Evolutionary conservation across 768 basidiomycete species (phyloP).

Genomic region (Galerina marginata): DNA sequence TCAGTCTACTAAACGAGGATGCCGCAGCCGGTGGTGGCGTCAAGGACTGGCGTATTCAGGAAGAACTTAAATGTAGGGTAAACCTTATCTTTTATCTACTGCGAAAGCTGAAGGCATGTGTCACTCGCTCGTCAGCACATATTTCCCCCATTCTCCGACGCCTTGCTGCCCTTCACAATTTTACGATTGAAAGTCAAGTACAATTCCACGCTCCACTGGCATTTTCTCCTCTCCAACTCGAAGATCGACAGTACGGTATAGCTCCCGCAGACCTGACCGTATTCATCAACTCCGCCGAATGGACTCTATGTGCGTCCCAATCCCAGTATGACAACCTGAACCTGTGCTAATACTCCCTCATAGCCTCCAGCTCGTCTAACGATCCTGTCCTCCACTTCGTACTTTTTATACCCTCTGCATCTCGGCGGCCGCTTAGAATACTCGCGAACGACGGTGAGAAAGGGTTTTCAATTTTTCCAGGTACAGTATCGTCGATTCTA

Average conservation of each 20-base stretch:
- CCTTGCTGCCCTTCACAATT: conserved; percentile 79
- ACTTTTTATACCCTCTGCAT: conserved; percentile 79
- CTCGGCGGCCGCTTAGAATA: conserved; percentile 74
- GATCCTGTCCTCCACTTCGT: conserved; percentile 95
- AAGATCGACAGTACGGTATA: conserved; percentile 55
- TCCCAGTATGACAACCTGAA: neutral
- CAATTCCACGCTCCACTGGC: conserved; percentile 91
- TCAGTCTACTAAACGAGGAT: conserved; percentile 93
- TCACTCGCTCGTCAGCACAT: conserved; percentile 53
- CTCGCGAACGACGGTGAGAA: conserved; percentile 55
- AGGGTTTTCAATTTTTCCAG: neutral
- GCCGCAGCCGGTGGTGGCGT: conserved; percentile 65
- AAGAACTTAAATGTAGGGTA: conserved; percentile 65
- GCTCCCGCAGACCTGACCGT: conserved; percentile 86
- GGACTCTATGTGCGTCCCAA: conserved; percentile 78
- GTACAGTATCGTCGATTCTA: conserved; percentile 3
- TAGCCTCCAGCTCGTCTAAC: conserved; percentile 91
- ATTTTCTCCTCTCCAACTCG: conserved; percentile 62
- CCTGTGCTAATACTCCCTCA: conserved; percentile 9
- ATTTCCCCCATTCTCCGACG: conserved; percentile 67
- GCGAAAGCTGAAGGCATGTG: neutral
- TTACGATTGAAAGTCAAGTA: conserved; percentile 93
- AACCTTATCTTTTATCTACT: neutral
- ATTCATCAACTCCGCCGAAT: conserved; percentile 95
- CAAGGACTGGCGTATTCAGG: conserved; percentile 74